Base-by-base conservation (phyloP, 2,329 filamentous ascomycete genomes). In the Fusarium goolgardi region DNA sequence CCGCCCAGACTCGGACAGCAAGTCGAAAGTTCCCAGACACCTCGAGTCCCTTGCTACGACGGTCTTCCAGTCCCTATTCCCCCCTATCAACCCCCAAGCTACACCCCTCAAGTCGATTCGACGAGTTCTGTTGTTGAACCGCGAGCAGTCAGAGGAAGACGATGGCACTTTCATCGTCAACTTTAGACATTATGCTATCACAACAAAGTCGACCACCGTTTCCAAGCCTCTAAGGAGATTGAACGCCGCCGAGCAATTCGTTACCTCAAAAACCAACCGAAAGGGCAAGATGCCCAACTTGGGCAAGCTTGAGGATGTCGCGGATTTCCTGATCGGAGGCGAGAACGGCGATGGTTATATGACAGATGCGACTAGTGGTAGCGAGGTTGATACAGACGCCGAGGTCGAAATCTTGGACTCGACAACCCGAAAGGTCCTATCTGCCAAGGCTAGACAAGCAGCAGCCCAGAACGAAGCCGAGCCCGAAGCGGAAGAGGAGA, bases 41-140 rank as follows among this genome's bases (percentile, higher is more conserved):
- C 91, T 99, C 75, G 96, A 99, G 81, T 91, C 91, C 25, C 89
- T 99, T 32, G 90, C 94, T 4, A 98, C 94, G 3, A 96, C 94
- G 45, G 90, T 97, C 75, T 99, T 98, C 81, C 95, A 97, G 79
- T 97, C 93, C 10, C 87, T 99, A 35, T 98, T 99, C 75, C 95
- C 96, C 6, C 93, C 94, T 2, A 97, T 99, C 78, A 96, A 96
- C 73, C 96, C 96, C 0, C 93, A 97, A 79, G 88, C 88, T 31
- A 97, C 93, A 3, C 93, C 96, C 2, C 86, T 99, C 35, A 91
- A 93, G 73, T 94, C 93, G n/a, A 97, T 99, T 76, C 91, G 92
- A 69, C 89, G 96, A 75, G 92, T 98, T 1, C 86, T 99, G 57
- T 87, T 99, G 21, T 82, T 99, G 59, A 97, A 98, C 79, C 90